Evolutionary conservation across 768 basidiomycete species (phyloP), one percentile per base, ranked within the genome.

Genomic region (Phylloporus scabripes): DNA sequence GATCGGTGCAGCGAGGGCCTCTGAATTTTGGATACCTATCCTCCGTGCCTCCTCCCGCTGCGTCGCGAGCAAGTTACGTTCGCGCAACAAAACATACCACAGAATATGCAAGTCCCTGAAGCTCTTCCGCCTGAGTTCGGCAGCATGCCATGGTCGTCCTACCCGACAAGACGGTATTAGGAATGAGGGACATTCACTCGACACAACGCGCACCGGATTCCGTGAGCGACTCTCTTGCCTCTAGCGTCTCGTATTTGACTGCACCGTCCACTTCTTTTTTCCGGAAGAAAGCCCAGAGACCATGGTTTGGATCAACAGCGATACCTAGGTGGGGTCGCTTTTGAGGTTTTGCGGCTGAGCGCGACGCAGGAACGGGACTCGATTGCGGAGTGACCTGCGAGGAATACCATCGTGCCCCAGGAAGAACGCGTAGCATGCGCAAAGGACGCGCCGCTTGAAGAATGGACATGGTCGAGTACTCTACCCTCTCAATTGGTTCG

Each of bases 21-120:
- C 63, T 7, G 56, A 24, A 29, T 60, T 63, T 32, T 54, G 55
- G 7, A 80, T 66, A 12, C 80, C 81, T 56, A 85, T 62, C 57
- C 91, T 72, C 53, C 86, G 74, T 36, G 77, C 74, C 62, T 93
- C 92, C 56, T 87, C 87, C 53, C 72, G 76, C 66, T 98, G 94
- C 8, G 93, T 91, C 9, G 88, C 86, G 49, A 97, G 74, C 23
- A 95, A 72, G 69, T 98, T 99, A 4, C 88, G 79, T 67, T 99
- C 96, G 55, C 91, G 76, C 40, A 92, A 60, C 21, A 92, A 72
- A 42, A 97, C 76, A 65, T 95, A 97, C 95, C 96, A 99, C 32
- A 99, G 75, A 8, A 83, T 87, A 67, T 99, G 96, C 53, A 99
- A 72, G 63, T 98, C 94, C 51, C 81, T 79, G 74, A 98, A 98